phyloP scores from a whole-genome alignment of 202 grass and related monocot species.

The Dendrocalamus latiflorus region DNA sequence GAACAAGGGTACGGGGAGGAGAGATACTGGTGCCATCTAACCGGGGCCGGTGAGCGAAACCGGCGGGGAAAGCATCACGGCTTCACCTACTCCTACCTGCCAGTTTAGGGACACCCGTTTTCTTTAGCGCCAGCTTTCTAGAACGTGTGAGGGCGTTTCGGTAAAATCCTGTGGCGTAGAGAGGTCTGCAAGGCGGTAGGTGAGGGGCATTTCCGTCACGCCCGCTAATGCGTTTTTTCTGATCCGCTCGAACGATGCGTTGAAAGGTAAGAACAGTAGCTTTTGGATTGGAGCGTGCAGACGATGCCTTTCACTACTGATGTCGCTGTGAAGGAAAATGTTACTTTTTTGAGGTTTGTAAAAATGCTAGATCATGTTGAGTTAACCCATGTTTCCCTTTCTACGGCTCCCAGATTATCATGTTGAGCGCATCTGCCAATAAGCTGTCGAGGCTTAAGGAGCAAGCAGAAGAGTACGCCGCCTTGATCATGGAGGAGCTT shows the following conservation, averaged over 20 bases:
- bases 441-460: slow-evolving; percentile 87
- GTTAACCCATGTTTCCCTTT: slow-evolving; percentile 4
- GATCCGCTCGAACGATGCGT: slow-evolving; percentile 10
- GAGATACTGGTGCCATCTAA: slow-evolving; percentile 19
- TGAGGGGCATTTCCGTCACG: slow-evolving; percentile 53
- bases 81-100: slow-evolving; percentile 58
- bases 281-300: not conserved
- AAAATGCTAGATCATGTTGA: slow-evolving; percentile 8
- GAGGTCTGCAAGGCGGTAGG: slow-evolving; percentile 13
- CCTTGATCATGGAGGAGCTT: slow-evolving; percentile 96
- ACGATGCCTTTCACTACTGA: not conserved
- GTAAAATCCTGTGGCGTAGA: not conserved
- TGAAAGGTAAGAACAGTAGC: not conserved
- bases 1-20: not conserved
- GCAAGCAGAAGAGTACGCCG: slow-evolving; percentile 93
- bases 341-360: slow-evolving; percentile 10
- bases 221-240: not conserved
- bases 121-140: slow-evolving; percentile 9
- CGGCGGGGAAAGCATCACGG: slow-evolving; percentile 37
- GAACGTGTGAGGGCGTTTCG: slow-evolving; percentile 20
- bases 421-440: slow-evolving; percentile 92
- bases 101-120: slow-evolving; percentile 27
- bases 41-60: slow-evolving; percentile 51
- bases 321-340: not conserved
- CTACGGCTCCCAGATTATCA: slow-evolving; percentile 68